Conservation (phyloP, 768 basidiomycete genomes). For the Serendipita indica region DNA sequence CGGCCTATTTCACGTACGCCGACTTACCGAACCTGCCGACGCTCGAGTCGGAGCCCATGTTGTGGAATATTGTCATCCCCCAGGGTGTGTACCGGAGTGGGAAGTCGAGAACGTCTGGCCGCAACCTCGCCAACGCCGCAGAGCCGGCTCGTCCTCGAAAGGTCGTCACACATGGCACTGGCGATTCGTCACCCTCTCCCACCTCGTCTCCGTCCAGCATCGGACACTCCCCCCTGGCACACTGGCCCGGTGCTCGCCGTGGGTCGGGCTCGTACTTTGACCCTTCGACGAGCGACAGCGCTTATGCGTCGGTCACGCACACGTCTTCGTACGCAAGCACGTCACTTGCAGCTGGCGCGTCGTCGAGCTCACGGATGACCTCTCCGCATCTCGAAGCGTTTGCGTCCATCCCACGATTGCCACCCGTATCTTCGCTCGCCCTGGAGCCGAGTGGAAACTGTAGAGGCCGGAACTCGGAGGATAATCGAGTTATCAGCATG, state of each 20-base stretch:
- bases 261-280: constrained; percentile 6
- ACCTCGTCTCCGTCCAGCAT: constrained; percentile 13
- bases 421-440: constrained; percentile 2
- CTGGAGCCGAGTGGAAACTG: neutral
- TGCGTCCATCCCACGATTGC: neutral
- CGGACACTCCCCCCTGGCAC: constrained; percentile 14
- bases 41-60: constrained; percentile 30
- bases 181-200: constrained; percentile 7
- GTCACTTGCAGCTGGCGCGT: neutral
- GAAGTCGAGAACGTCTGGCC: constrained; percentile 26
- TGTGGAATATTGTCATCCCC: constrained; percentile 33
- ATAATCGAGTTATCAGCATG: constrained; percentile 7
- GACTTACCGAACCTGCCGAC: constrained; percentile 35
- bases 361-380: neutral
- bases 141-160: constrained; percentile 21
- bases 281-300: neutral
- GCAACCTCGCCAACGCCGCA: constrained; percentile 3
- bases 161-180: neutral
- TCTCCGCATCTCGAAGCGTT: neutral
- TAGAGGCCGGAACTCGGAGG: neutral
- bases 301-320: neutral
- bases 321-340: neutral
- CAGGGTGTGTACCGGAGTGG: constrained; percentile 32
- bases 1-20: constrained; percentile 37
- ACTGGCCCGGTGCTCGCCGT: constrained; percentile 2